These are phyloP conservation scores for Aureobasidium sp. DNA, from an alignment of 2,329 filamentous ascomycete genomes.

Conservation along the genomic window DNA sequence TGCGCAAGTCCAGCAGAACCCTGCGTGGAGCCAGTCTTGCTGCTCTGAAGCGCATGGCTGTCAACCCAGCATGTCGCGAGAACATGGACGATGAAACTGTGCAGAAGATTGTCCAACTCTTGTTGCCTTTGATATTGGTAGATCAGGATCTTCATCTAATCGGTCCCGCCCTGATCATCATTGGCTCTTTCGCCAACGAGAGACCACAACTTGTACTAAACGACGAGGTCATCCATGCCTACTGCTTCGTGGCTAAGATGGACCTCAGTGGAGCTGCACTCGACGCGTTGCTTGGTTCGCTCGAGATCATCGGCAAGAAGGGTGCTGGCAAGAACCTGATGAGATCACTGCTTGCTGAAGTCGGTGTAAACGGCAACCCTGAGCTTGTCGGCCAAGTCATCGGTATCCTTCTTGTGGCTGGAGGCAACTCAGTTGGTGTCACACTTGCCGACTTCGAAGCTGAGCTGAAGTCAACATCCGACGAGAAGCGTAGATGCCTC, in stretches of 20 bases:
- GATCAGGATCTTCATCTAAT: constrained; percentile 79
- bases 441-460: constrained; percentile 72
- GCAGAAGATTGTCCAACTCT: constrained; percentile 57
- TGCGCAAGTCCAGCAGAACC: constrained; percentile 80
- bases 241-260: constrained; percentile 69
- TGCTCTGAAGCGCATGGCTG: constrained; percentile 70
- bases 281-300: constrained; percentile 75
- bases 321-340: constrained; percentile 68
- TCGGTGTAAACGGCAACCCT: constrained; percentile 77
- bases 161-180: constrained; percentile 71
- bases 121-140: constrained; percentile 65
- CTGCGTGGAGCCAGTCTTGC: constrained; percentile 78
- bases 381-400: constrained; percentile 91
- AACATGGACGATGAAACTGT: constrained; percentile 62
- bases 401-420: constrained; percentile 80
- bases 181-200: constrained; percentile 66
- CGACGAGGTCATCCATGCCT: constrained; percentile 54
- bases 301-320: constrained; percentile 69
- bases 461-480: constrained; percentile 61
- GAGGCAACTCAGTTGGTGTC: constrained; percentile 61
- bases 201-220: constrained; percentile 61
- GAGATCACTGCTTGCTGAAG: constrained; percentile 65
- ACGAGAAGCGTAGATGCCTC: constrained; percentile 73
- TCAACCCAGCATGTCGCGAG: constrained; percentile 63
- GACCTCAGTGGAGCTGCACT: constrained; percentile 68